A percentile compares a stretch with the other conserved stretches of the same genome.
Conservation (phyloP, 108 stramenopile species). For the Skeletonema tropicum region DNA sequence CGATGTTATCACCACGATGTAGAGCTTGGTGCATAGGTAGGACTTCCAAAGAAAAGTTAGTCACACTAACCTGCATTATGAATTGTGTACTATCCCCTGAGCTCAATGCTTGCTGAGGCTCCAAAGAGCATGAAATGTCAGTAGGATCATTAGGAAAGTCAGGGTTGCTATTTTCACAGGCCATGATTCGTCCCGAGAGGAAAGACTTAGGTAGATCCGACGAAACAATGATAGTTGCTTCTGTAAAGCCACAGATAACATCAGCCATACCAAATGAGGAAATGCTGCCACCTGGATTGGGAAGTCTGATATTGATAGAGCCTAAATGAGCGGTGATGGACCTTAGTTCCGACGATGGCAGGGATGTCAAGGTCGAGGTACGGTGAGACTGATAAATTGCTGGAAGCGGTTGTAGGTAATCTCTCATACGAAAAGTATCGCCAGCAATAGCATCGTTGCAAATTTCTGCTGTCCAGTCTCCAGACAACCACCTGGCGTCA, state of each 20-base stretch:
- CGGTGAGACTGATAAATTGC: conserved; percentile 8
- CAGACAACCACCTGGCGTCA: conserved; percentile 69
- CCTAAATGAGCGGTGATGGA: conserved; percentile 63
- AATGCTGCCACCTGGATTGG: conserved; percentile 54
- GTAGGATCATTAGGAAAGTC: conserved; percentile 72
- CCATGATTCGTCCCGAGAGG: conserved; percentile 63
- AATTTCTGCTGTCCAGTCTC: conserved; percentile 67
- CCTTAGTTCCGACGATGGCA: conserved; percentile 65
- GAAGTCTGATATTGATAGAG: conserved; percentile 50
- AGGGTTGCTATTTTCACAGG: conserved; percentile 32
- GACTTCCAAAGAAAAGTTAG: conserved; percentile 51
- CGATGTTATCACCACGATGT: conserved; percentile 18
- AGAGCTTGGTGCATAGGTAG: conserved; percentile 51
- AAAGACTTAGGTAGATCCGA: conserved; percentile 69
- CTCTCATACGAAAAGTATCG: conserved; percentile 45
- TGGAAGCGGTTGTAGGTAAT: conserved; percentile 59
- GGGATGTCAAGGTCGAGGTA: conserved; percentile 45
- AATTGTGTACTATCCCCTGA: conserved; percentile 53
- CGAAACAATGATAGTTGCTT: conserved; percentile 61
- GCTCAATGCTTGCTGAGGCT: conserved; percentile 19
- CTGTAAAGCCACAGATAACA: conserved; percentile 47
- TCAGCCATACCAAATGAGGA: conserved; percentile 59
- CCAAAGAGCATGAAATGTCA: conserved; percentile 60
- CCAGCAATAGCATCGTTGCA: conserved; percentile 55
- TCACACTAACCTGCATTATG: conserved; percentile 57